Base-by-base conservation (phyloP, 2,329 filamentous ascomycete genomes). In the Epichloe sibirici region DNA sequence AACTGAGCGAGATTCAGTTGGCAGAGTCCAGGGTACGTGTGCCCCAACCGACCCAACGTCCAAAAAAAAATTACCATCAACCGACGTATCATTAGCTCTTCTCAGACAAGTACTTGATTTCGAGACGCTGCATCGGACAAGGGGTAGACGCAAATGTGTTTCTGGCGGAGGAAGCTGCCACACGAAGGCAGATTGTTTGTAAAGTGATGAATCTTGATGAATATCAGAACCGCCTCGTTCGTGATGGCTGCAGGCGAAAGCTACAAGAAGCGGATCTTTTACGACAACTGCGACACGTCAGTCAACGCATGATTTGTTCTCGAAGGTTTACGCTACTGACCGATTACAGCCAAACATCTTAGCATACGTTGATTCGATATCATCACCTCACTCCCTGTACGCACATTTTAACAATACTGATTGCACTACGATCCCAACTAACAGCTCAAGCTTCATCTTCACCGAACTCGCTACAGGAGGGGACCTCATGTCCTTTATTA, bases 101-200 rank as follows among this genome's bases (percentile, higher is more conserved):
- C 54, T 52, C 61, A 38, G 58, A 64, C 45, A 65, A 62, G 38
- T 72, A 71, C 50, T 31, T 50, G 0, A 51, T 72, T 35, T 65
- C 66, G 5, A 55, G 64, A 11, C 63, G 65, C 12, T 67, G 68
- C 43, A 62, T 72, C 8, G 70, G 70, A 2, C 59, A 64, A 37
- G 70, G 70, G 2, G 61, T 65, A 23, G 67, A 71, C 54, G 70
- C 63, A 13, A 56, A 60, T 15, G 68, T 71, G 12, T 68, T 66
- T 47, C 58, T 71, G 6, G 66, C 69, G 7, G 62, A 74, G 3
- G 73, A 86, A 15, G 63, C 69, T 25, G 64, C 63, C 6, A 78
- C 75, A 0, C 71, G 73, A 39, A 74, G 72, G 52, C 85, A 88
- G 59, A 57, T 87, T 21, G 83, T 83, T 11, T 89, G 85, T 69